Evolutionary conservation across 371 early-diverging fungal species (phyloP).

Genomic region (Rhizopus stolonifer): DNA sequence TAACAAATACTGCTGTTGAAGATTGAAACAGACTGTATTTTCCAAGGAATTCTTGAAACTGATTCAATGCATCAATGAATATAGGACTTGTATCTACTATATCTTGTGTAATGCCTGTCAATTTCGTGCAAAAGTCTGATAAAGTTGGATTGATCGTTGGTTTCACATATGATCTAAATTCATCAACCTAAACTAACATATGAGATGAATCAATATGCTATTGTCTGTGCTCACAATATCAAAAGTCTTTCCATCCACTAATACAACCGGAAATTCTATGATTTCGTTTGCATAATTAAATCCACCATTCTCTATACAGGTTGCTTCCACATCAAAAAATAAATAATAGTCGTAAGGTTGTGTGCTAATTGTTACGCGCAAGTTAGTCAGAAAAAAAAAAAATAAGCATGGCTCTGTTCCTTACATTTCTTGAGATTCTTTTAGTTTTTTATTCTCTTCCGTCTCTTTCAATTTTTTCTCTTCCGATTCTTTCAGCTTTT

Average conservation of each 20-base stretch:
- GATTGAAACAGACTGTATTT: slow-evolving; percentile 56
- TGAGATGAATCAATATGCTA: too few relatives aligned
- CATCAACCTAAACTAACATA: slow-evolving; percentile 59
- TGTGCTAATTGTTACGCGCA: background rate
- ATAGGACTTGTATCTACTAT: slow-evolving; percentile 61
- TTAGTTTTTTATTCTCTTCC: slow-evolving; percentile 5
- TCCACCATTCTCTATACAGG: slow-evolving; percentile 63
- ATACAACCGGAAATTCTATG: slow-evolving; percentile 82
- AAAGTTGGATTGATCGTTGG: slow-evolving; percentile 67
- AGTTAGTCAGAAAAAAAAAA: background rate
- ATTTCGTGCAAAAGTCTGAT: slow-evolving; percentile 65
- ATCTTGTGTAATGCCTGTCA: slow-evolving; percentile 73
- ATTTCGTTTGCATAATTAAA: slow-evolving; percentile 73
- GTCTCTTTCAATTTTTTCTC: too few relatives aligned
- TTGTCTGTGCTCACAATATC: slow-evolving; percentile 60
- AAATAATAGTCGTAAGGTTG: slow-evolving; percentile 55
- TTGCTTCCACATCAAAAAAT: slow-evolving; percentile 85
- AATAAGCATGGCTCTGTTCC: background rate
- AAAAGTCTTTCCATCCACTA: slow-evolving; percentile 60
- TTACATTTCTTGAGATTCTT: background rate
- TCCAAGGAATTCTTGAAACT: slow-evolving; percentile 43
- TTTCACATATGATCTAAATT: slow-evolving; percentile 73
- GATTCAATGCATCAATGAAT: slow-evolving; percentile 41
- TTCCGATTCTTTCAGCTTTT: slow-evolving; percentile 17
- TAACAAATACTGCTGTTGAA: slow-evolving; percentile 39